Percentiles rank a stretch among this genome's conserved stretches.
Evolutionary conservation across 2,329 filamentous ascomycete species (phyloP).

Genomic region (Aciculosporium take): DNA sequence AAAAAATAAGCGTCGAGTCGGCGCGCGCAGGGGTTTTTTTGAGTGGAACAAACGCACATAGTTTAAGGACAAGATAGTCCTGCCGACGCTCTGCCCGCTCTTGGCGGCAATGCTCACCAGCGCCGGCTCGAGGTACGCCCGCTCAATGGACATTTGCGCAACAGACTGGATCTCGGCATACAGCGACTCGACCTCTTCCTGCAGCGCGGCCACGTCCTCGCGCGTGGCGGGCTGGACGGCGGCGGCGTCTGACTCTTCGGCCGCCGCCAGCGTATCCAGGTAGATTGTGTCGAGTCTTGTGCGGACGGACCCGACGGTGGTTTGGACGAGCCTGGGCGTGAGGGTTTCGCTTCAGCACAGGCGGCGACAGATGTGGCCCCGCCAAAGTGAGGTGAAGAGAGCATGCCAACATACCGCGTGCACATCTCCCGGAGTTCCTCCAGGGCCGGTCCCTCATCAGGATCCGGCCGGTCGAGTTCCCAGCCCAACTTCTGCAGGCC

Average conservation of each 20-base stretch:
- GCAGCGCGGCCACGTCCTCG: constrained; percentile 35
- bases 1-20: constrained; percentile 10
- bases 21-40: not conserved
- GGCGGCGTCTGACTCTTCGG: constrained; percentile 15
- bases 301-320: constrained; percentile 39
- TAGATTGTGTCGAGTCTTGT: constrained; percentile 42
- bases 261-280: constrained; percentile 27
- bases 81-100: constrained; percentile 28
- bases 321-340: constrained; percentile 41
- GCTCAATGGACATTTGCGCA: constrained; percentile 55
- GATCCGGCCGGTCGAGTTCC: constrained; percentile 39
- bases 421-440: constrained; percentile 44
- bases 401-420: constrained; percentile 27
- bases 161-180: constrained; percentile 56
- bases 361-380: no score
- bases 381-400: not conserved
- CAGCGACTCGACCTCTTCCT: constrained; percentile 54
- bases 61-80: constrained; percentile 31
- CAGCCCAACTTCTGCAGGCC: constrained; percentile 52
- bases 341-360: no score
- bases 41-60: constrained; percentile 27
- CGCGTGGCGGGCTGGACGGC: constrained; percentile 14
- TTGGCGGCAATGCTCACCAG: constrained; percentile 29
- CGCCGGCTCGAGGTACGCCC: constrained; percentile 51
- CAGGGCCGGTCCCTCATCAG: constrained; percentile 37